Percentiles rank a stretch among this genome's conserved stretches.
These are phyloP conservation scores for Aspergillus sergii DNA, from an alignment of 2,329 filamentous ascomycete genomes.

Conservation along the genomic window DNA sequence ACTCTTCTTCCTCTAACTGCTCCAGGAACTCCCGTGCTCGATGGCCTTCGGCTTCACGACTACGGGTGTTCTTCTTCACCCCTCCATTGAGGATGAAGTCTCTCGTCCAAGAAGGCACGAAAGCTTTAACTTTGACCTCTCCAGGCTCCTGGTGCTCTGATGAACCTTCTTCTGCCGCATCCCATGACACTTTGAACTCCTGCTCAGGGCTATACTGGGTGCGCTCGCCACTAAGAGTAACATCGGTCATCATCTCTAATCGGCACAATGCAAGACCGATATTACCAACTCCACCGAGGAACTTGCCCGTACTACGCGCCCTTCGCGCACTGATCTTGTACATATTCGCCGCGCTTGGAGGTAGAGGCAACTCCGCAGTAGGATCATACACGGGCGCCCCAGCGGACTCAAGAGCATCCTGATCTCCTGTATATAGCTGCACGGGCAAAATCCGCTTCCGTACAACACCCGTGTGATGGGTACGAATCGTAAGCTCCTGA, in stretches of 20 bases:
- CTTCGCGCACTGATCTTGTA: conserved; percentile 52
- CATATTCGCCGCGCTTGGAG: conserved; percentile 54
- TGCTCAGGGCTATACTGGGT: conserved; percentile 62
- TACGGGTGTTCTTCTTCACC: conserved; percentile 38
- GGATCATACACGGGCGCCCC: conserved; percentile 50
- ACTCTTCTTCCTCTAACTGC: conserved; percentile 39
- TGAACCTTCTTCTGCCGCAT: conserved; percentile 46
- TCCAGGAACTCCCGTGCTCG: conserved; percentile 41
- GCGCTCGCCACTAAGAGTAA: conserved; percentile 69
- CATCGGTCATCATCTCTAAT: conserved; percentile 85
- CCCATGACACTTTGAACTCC: conserved; percentile 63
- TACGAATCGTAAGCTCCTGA: conserved; percentile 94
- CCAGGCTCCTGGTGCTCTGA: conserved; percentile 32
- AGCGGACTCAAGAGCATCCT: conserved; percentile 45
- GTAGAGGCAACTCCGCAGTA: conserved; percentile 28
- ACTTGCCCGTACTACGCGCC: conserved; percentile 77
- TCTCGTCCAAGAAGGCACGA: conserved; percentile 77
- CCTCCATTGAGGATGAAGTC: conserved; percentile 45
- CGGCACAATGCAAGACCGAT: conserved; percentile 84
- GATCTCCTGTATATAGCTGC: conserved; percentile 63
- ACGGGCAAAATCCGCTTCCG: conserved; percentile 86
- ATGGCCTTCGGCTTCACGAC: conserved; percentile 23
- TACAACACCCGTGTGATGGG: conserved; percentile 90
- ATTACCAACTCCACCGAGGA: conserved; percentile 78
- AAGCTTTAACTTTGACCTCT: conserved; percentile 69